Conservation (phyloP, 2,329 filamentous ascomycete genomes). For the Penicillium sp. region DNA sequence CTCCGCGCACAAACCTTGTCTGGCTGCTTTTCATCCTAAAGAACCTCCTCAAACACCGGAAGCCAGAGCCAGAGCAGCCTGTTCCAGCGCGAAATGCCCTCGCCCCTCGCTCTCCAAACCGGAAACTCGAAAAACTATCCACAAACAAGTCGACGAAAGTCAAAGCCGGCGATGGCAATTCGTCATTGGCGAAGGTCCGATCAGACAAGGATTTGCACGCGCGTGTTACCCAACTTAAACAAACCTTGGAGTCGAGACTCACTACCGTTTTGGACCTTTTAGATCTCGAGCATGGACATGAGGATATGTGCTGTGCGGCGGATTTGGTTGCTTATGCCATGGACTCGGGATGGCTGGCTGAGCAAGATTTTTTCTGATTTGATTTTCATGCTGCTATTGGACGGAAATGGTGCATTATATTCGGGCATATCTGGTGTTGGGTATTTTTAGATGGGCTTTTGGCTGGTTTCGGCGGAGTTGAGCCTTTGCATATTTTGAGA, state of each 20-base stretch:
- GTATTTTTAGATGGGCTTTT: neutral
- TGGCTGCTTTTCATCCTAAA: constrained; percentile 59
- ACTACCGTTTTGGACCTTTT: constrained; percentile 32
- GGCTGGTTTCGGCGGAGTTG: too few relatives aligned
- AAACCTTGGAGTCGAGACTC: constrained; percentile 31
- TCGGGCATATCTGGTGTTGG: neutral
- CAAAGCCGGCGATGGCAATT: constrained; percentile 1
- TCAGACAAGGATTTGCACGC: constrained; percentile 11
- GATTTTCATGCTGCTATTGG: neutral
- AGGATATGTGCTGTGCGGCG: constrained; percentile 41
- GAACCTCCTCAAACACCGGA: constrained; percentile 46
- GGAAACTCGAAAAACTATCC: constrained; percentile 10
- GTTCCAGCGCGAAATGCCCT: constrained; percentile 26
- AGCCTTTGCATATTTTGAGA: too few relatives aligned
- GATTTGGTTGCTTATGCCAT: constrained; percentile 42
- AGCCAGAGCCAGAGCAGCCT: constrained; percentile 14
- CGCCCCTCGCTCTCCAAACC: constrained; percentile 31
- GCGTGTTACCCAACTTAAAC: constrained; percentile 23
- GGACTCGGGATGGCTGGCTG: constrained; percentile 38
- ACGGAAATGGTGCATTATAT: neutral
- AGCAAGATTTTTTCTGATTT: constrained; percentile 31
- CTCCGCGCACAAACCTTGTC: constrained; percentile 57
- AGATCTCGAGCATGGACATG: constrained; percentile 35
- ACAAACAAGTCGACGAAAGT: constrained; percentile 3
- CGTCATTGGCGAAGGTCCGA: constrained; percentile 5